A percentile compares a stretch with the other conserved stretches of the same genome.
These are phyloP conservation scores for Tetramitus jugosus DNA, from an alignment of 208 protist species.

Conservation along the genomic window DNA sequence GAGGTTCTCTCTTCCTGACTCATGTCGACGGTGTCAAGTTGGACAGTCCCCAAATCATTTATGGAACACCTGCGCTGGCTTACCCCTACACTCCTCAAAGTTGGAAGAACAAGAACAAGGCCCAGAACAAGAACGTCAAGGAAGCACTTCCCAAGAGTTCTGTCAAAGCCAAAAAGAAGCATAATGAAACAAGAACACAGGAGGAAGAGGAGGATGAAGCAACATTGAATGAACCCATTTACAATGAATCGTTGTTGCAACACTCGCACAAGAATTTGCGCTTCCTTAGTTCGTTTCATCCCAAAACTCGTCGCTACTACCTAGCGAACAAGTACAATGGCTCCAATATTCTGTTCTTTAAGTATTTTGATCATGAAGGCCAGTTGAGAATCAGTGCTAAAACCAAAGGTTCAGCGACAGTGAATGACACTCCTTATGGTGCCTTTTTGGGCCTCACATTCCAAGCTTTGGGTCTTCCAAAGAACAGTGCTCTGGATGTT, in stretches of 20 bases:
- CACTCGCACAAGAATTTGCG: too few species aligned
- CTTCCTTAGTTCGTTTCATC: too few species aligned
- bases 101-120: too few species aligned
- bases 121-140: background rate
- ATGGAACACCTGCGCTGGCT: background rate
- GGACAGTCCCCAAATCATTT: background rate
- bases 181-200: background rate
- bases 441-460: background rate
- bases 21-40: background rate
- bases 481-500: background rate
- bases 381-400: background rate
- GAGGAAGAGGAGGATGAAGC: background rate
- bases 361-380: background rate
- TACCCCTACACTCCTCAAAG: background rate
- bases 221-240: too few species aligned
- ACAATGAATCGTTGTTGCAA: too few species aligned
- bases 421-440: background rate
- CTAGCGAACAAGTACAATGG: constrained; percentile 7
- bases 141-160: too few species aligned
- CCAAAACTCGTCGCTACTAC: too few species aligned
- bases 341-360: constrained; percentile 4
- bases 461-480: background rate
- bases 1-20: background rate
- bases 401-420: background rate
- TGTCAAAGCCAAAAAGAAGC: background rate